Base-by-base conservation (phyloP, 2,329 filamentous ascomycete genomes). In the Amphichorda felina region DNA sequence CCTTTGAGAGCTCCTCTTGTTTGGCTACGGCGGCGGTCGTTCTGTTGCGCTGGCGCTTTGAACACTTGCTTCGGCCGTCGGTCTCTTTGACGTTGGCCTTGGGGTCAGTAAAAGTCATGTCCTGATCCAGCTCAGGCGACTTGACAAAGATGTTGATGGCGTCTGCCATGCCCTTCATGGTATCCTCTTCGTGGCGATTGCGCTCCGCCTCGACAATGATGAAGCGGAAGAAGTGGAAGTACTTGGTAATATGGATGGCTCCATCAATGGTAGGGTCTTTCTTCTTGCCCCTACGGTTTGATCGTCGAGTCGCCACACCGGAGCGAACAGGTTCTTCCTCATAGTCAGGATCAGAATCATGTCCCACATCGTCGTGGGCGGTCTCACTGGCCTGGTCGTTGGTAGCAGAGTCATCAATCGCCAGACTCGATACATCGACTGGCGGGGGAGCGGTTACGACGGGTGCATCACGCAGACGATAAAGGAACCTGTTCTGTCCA, bases 401-500 rank as follows among this genome's bases (percentile, higher is more conserved):
- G 7, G 31, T 16, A 13, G 27, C 7, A 29, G 6, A 6, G 7
- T 50, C 43, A 5, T 46, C 34, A 6, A 27, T 17, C 2, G 30
- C 38, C 8, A 50, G 34, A 10, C 37, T 33, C 5, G 38, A 22
- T 8, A 53, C 28, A 24, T 49, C 35, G 3, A 39, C 27, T 33
- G 26, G 42, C 27, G 24, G 36, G n/a, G 2, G n/a, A 13, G 30
- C 30, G 2, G 28, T 29, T n/a, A 21, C 21, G 15, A 21, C n/a
- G 6, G 22, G 13, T 8, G 38, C 38, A 39, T 70, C 64, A 2
- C 66, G 57, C 10, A 70, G 47, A 7, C 55, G 48, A 40, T 72
- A 71, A 2, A 53, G 41, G 39, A 72, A 72, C 0, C 35, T 53
- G 34, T 72, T 72, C 19, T 59, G 51, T 3, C 63, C 60, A 38